These are phyloP conservation scores for Yamadazyma buinensis DNA, from an alignment of 1,139 yeast genomes.

Conservation along the genomic window DNA sequence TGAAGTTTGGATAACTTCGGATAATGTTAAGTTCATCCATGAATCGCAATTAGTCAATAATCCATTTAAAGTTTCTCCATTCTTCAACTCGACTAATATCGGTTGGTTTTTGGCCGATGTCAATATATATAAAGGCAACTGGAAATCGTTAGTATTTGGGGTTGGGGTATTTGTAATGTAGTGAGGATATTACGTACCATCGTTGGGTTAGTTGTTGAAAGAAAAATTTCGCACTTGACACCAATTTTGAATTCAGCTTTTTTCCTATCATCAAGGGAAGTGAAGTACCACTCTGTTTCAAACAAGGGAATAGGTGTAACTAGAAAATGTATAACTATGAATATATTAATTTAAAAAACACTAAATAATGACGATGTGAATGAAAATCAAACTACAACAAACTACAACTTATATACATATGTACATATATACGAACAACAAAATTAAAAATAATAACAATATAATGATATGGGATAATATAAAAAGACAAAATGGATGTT, in stretches of 20 bases:
- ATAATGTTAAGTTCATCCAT: constrained; percentile 91
- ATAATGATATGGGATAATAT: too few species aligned
- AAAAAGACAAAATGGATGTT: too few species aligned
- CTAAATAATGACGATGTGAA: too few species aligned
- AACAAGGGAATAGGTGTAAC: too few species aligned
- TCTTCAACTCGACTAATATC: constrained; percentile 84
- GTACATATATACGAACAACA: too few species aligned
- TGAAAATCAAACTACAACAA: too few species aligned
- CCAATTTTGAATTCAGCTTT: too few species aligned
- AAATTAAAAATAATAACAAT: too few species aligned
- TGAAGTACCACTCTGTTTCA: background rate
- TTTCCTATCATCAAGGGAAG: background rate
- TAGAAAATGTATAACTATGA: too few species aligned
- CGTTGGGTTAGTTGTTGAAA: constrained; percentile 6
- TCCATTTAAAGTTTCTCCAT: constrained; percentile 89
- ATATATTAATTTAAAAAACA: too few species aligned
- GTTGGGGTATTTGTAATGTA: too few species aligned
- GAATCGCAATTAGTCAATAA: constrained; percentile 82
- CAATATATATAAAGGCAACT: constrained; percentile 86
- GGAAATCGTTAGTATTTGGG: constrained; percentile 2
- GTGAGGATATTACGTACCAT: constrained; percentile 11
- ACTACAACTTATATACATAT: too few species aligned
- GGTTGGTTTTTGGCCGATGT: constrained; percentile 91
- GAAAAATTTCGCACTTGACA: constrained; percentile 9
- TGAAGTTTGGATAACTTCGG: constrained; percentile 72